These are phyloP conservation scores for Fusarium tricinctum DNA, from an alignment of 2,329 filamentous ascomycete genomes.

Conservation along the genomic window DNA sequence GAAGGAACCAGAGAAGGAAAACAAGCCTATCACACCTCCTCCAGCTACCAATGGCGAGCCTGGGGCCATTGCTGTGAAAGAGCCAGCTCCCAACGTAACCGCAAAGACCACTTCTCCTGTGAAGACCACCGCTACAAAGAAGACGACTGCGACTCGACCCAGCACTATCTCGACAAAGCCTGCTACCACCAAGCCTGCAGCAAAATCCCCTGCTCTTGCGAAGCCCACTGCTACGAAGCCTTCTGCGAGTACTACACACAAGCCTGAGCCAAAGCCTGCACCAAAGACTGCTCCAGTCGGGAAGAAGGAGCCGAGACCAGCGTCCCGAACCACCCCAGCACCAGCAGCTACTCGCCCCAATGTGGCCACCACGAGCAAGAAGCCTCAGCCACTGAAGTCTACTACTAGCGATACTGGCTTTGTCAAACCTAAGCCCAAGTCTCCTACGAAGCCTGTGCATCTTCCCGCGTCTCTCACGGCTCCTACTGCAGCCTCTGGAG, in stretches of 20 bases:
- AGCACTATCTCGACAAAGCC: slow-evolving; percentile 47
- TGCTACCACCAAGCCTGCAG: slow-evolving; percentile 32
- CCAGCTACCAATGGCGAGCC: slow-evolving; percentile 42
- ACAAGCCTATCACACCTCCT: slow-evolving; percentile 22
- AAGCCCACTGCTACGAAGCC: slow-evolving; percentile 47
- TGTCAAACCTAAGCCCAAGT: slow-evolving; percentile 73
- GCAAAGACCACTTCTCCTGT: slow-evolving; percentile 20
- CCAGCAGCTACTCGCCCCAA: slow-evolving; percentile 50
- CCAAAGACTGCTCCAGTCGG: slow-evolving; percentile 47
- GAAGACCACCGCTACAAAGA: slow-evolving; percentile 37
- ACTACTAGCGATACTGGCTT: slow-evolving; percentile 60
- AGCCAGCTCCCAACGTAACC: slow-evolving; percentile 24
- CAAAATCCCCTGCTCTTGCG: slow-evolving; percentile 43
- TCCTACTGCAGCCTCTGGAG: slow-evolving; percentile 77
- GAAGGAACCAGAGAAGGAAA: slow-evolving; percentile 25
- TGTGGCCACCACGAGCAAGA: slow-evolving; percentile 57
- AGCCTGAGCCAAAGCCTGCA: slow-evolving; percentile 50
- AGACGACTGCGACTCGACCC: slow-evolving; percentile 40
- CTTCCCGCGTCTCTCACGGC: slow-evolving; percentile 77
- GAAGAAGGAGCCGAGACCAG: slow-evolving; percentile 54
- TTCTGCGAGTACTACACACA: slow-evolving; percentile 45
- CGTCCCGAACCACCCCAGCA: slow-evolving; percentile 44
- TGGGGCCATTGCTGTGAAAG: slow-evolving; percentile 47
- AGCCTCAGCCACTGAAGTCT: slow-evolving; percentile 59
- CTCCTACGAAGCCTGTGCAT: slow-evolving; percentile 76